Conservation (phyloP, 2,329 filamentous ascomycete genomes). For the Aureobasidium sp. region DNA sequence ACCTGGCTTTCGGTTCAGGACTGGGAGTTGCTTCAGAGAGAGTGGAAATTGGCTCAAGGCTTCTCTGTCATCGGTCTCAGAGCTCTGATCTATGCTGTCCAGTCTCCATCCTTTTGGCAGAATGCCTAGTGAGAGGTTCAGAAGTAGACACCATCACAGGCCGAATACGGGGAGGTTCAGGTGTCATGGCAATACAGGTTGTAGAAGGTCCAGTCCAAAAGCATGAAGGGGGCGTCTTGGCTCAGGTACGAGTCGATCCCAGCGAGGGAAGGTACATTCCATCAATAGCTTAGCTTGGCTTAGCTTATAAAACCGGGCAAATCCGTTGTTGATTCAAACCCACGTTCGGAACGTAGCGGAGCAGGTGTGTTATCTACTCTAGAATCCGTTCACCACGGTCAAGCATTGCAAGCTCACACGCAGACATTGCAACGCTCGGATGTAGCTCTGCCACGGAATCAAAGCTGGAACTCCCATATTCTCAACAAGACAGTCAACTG, state of each 20-base stretch:
- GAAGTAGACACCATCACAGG: background rate
- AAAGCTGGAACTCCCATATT: background rate
- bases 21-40: background rate
- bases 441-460: background rate
- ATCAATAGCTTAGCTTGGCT: background rate
- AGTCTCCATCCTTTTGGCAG: background rate
- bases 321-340: background rate
- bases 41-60: background rate
- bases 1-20: background rate
- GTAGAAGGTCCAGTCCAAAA: background rate
- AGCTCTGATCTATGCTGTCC: background rate
- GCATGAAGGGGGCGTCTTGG: background rate
- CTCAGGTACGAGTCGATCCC: background rate
- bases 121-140: background rate
- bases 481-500: too few relatives aligned
- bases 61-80: background rate
- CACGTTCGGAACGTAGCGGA: background rate
- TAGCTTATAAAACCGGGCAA: background rate
- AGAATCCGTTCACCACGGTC: background rate
- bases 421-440: background rate
- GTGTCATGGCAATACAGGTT: background rate
- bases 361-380: background rate
- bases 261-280: background rate
- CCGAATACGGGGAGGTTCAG: background rate
- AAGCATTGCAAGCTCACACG: background rate